Evolutionary conservation across 176 grass and related monocot species (phyloP).

Genomic region (Raddia guianensis): DNA sequence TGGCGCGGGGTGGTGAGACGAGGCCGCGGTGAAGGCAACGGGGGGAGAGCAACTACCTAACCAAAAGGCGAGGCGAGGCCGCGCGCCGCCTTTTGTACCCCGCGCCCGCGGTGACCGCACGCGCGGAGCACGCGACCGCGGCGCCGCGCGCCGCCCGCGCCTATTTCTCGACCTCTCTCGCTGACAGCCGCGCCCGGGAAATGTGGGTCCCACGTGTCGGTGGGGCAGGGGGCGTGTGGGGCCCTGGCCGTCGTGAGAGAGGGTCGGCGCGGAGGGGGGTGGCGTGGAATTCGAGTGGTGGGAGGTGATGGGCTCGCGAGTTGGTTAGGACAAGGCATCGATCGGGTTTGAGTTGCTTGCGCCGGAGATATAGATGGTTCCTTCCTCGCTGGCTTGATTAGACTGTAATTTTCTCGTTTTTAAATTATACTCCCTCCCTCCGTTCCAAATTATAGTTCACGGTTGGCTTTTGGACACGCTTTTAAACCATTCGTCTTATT

Average conservation of each 20-base stretch:
- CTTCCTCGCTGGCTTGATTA: background rate
- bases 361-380: constrained; percentile 23
- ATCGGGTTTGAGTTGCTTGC: constrained; percentile 22
- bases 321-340: constrained; percentile 35
- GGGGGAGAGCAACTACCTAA: constrained; percentile 23
- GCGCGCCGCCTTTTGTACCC: background rate
- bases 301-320: constrained; percentile 27
- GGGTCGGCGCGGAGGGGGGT: background rate
- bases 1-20: constrained; percentile 41
- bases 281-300: constrained; percentile 38
- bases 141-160: background rate
- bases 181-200: background rate
- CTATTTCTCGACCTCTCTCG: background rate
- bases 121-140: constrained; percentile 56
- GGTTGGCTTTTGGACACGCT: too few relatives aligned
- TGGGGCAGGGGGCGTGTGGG: fast-evolving
- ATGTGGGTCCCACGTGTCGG: background rate
- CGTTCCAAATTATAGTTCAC: too few relatives aligned
- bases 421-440: background rate
- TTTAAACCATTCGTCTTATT: too few relatives aligned
- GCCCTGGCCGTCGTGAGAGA: background rate
- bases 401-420: background rate
- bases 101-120: constrained; percentile 22
- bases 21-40: constrained; percentile 33
- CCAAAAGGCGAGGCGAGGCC: background rate